Percentiles rank a stretch among this genome's conserved stretches.
These are phyloP conservation scores for Didymella exigua DNA, from an alignment of 2,329 filamentous ascomycete species.

Conservation along the genomic window DNA sequence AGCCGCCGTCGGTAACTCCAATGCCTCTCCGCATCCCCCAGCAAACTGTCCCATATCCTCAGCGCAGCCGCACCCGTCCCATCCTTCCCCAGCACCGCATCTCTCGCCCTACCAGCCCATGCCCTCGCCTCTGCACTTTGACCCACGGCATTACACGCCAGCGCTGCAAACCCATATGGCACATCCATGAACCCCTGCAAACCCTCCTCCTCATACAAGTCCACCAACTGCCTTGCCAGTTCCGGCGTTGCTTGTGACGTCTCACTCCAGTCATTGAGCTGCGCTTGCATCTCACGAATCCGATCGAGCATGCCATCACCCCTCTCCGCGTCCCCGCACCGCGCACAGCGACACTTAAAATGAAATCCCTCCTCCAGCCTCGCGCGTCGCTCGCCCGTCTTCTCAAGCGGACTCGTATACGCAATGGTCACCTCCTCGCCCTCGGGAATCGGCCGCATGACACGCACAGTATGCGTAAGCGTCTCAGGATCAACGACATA, in stretches of 20 bases:
- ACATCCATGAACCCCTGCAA: conserved; percentile 49
- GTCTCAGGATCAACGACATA: conserved; percentile 45
- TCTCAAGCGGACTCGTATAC: conserved; percentile 50
- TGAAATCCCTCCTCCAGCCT: conserved; percentile 45
- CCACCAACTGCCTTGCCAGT: conserved; percentile 42
- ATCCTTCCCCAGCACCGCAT: conserved; percentile 47
- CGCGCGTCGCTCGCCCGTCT: conserved; percentile 34
- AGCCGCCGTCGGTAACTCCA: conserved; percentile 34
- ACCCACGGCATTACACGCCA: conserved; percentile 48
- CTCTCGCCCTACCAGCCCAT: conserved; percentile 45
- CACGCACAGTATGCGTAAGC: conserved; percentile 50
- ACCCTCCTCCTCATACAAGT: conserved; percentile 45
- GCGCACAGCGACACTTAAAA: conserved; percentile 50
- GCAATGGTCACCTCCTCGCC: conserved; percentile 52
- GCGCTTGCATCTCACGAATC: conserved; percentile 40
- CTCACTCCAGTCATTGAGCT: conserved; percentile 40
- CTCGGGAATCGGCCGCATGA: conserved; percentile 38
- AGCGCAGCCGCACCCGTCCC: conserved; percentile 41
- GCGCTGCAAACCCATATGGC: conserved; percentile 49
- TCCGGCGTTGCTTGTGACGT: conserved; percentile 24
- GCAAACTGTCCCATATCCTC: conserved; percentile 40
- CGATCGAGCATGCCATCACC: conserved; percentile 41
- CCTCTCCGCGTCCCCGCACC: conserved; percentile 35
- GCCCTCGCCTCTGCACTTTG: conserved; percentile 28
- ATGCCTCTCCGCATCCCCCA: conserved; percentile 40